These are phyloP conservation scores for Myxozyma lipomycoides DNA, from an alignment of 805 yeast genomes.

Conservation along the genomic window DNA sequence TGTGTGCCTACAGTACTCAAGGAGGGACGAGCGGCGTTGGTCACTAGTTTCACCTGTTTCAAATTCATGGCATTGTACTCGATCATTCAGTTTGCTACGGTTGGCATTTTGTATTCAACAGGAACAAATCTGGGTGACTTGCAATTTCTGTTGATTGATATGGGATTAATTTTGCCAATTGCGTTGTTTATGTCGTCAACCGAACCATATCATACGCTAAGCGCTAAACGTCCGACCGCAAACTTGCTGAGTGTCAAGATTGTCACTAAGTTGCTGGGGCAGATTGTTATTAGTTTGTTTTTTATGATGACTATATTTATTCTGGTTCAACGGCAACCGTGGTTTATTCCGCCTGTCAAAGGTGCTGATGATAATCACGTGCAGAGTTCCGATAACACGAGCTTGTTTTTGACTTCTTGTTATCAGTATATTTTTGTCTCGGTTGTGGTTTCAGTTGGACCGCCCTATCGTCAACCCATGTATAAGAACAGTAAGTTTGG, in stretches of 20 bases:
- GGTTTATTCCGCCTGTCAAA: constrained; percentile 54
- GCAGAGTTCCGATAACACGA: constrained; percentile 83
- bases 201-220: constrained; percentile 59
- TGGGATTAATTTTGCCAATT: constrained; percentile 84
- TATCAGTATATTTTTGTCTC: constrained; percentile 88
- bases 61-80: constrained; percentile 96
- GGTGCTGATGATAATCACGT: constrained; percentile 79
- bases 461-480: constrained; percentile 84
- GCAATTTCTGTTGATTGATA: constrained; percentile 90
- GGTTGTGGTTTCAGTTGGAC: constrained; percentile 80
- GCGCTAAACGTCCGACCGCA: constrained; percentile 83
- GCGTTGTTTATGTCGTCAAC: constrained; percentile 65
- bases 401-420: constrained; percentile 72
- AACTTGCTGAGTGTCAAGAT: constrained; percentile 87
- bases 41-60: constrained; percentile 94
- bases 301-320: constrained; percentile 73
- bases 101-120: constrained; percentile 74
- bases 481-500: constrained; percentile 42
- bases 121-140: constrained; percentile 96
- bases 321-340: constrained; percentile 51
- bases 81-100: constrained; percentile 90
- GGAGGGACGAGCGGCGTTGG: constrained; percentile 93
- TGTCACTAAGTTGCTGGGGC: constrained; percentile 74
- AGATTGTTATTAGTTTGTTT: constrained; percentile 56
- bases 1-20: constrained; percentile 87